Conservation (phyloP, 495 filamentous ascomycete species). For the Zalerion maritima region DNA sequence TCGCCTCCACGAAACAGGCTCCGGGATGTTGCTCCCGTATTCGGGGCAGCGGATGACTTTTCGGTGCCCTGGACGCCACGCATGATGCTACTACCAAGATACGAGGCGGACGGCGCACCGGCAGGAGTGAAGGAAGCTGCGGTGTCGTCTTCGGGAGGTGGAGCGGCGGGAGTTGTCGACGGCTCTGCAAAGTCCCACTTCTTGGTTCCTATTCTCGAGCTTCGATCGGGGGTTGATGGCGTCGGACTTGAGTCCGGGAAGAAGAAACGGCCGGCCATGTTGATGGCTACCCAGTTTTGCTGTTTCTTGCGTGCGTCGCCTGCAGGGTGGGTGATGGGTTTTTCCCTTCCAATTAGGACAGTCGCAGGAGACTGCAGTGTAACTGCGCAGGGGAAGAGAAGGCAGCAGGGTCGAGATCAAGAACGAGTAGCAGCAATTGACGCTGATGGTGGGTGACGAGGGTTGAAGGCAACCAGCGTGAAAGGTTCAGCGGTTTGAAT, state of each 20-base stretch:
- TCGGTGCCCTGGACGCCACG: conserved; percentile 26
- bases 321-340: neutral
- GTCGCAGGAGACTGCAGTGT: no score
- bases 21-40: conserved; percentile 21
- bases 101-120: conserved; percentile 48
- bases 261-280: conserved; percentile 5
- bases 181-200: conserved; percentile 23
- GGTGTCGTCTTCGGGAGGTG: conserved; percentile 50
- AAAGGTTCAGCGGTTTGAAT: no score
- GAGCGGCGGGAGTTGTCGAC: conserved; percentile 67
- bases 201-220: conserved; percentile 9
- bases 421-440: no score
- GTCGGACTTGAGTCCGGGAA: conserved; percentile 10
- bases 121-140: conserved; percentile 59
- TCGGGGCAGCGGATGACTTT: conserved; percentile 28
- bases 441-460: no score
- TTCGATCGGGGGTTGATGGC: conserved; percentile 16
- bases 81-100: conserved; percentile 52
- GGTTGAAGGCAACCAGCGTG: no score
- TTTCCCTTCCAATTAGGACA: no score
- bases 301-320: conserved; percentile 1
- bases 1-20: conserved; percentile 12
- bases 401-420: no score
- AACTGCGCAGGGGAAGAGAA: no score
- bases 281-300: conserved; percentile 3